These are phyloP conservation scores for Sporodiniella umbellata DNA, from an alignment of 371 early-diverging fungal genomes.

Conservation along the genomic window DNA sequence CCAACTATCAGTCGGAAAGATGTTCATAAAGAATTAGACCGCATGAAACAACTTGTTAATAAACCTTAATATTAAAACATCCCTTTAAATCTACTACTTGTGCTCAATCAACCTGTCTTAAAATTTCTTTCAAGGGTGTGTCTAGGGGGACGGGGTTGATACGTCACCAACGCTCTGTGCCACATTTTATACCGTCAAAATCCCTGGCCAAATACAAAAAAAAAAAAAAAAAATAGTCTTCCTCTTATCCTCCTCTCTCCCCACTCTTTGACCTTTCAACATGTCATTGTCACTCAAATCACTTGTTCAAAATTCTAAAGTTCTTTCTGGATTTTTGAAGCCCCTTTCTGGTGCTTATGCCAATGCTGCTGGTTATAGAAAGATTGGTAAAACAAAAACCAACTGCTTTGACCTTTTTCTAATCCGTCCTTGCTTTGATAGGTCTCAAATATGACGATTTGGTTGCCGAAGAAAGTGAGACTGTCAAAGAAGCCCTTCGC, in stretches of 20 bases:
- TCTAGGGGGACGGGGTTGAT: too few relatives aligned
- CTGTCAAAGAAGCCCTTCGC: constrained; percentile 85
- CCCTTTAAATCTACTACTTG: background rate
- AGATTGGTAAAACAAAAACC: constrained; percentile 62
- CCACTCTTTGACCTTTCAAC: constrained; percentile 23
- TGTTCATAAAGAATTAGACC: constrained; percentile 48
- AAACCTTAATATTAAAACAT: constrained; percentile 8
- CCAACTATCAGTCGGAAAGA: constrained; percentile 45
- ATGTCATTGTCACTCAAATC: constrained; percentile 47
- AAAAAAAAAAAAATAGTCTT: constrained; percentile 1
- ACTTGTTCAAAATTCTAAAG: constrained; percentile 59
- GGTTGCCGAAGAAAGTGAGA: constrained; percentile 80
- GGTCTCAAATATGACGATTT: constrained; percentile 93
- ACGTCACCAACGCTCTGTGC: background rate
- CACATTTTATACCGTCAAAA: background rate
- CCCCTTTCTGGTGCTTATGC: constrained; percentile 74
- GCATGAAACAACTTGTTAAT: constrained; percentile 40
- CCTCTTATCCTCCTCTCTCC: constrained; percentile 11
- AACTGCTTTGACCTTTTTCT: too few relatives aligned
- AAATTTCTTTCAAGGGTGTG: too few relatives aligned
- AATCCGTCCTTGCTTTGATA: constrained; percentile 22
- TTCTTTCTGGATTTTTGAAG: constrained; percentile 61
- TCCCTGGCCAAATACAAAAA: constrained; percentile 1
- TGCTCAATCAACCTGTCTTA: background rate
- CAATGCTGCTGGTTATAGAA: constrained; percentile 74